These are phyloP conservation scores for Seiridium cupressi DNA, from an alignment of 2,329 filamentous ascomycete species.

Conservation along the genomic window DNA sequence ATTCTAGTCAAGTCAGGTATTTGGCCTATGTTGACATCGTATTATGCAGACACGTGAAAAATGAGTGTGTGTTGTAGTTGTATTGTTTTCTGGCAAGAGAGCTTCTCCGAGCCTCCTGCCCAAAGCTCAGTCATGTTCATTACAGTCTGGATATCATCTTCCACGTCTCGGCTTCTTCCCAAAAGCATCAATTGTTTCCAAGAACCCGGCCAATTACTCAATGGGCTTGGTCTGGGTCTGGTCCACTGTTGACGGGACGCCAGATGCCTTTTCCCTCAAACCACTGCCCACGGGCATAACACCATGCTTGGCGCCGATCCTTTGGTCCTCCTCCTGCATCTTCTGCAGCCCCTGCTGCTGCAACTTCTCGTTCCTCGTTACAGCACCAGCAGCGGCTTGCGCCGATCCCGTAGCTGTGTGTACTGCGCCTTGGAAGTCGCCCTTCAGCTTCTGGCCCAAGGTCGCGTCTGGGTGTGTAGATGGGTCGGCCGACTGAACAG, in stretches of 20 bases:
- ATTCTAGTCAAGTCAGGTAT: too few relatives aligned
- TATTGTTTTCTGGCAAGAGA: too few relatives aligned
- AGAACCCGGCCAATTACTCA: neutral
- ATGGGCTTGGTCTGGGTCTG: neutral
- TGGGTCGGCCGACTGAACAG: constrained; percentile 17
- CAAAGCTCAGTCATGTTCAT: too few relatives aligned
- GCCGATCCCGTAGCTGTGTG: constrained; percentile 17
- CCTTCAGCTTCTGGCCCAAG: constrained; percentile 21
- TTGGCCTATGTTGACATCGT: too few relatives aligned
- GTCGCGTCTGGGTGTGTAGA: constrained; percentile 16
- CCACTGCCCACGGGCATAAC: constrained; percentile 18
- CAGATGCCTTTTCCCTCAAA: constrained; percentile 10
- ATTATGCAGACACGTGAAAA: too few relatives aligned
- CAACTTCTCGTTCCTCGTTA: constrained; percentile 17
- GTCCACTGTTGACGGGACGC: neutral
- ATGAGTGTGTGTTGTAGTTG: too few relatives aligned
- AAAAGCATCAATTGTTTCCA: neutral
- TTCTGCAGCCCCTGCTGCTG: constrained; percentile 19
- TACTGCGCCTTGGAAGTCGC: constrained; percentile 19
- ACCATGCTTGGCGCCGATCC: constrained; percentile 20
- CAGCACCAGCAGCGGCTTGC: constrained; percentile 18
- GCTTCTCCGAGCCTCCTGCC: too few relatives aligned
- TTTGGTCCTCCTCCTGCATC: constrained; percentile 23
- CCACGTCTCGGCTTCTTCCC: neutral
- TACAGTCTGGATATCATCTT: too few relatives aligned